Base-by-base conservation (phyloP, 441 rosid genomes). In the Iberis amara region DNA sequence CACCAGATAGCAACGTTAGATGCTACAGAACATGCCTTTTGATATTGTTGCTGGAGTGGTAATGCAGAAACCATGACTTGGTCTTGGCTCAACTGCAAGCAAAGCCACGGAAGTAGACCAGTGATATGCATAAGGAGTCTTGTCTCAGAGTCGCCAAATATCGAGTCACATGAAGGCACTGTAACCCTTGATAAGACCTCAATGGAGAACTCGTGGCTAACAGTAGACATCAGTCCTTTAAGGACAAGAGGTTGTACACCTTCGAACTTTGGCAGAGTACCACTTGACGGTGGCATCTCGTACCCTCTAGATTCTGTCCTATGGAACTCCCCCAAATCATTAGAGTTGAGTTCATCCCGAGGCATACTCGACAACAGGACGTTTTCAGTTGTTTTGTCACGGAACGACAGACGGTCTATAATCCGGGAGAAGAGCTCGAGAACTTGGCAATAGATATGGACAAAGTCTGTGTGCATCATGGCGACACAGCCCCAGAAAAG, bases 341-440 rank as follows among this genome's bases (percentile, higher is more conserved):
- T 63, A 36, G 66, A 61, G 61, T 85, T 80, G 5, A 76, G 76
- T 64, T 86, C 94, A 65, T 89, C 99, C 18, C 95, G 81, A 32
- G 99, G 99, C 96, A 92, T 89, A 74, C 99, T 89, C 45, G 99
- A 92, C 63, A 92, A 85, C 51, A 92, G 86, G 38, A 92, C 99
- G 48, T 92, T 92, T 73, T 89, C 99, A 15, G 89, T 86, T 59
- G 99, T 92, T 65, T 82, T 76, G 68, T 92, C 99, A 49, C 88
- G 79, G 67, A 92, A 92, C 30, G 96, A 92, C 42, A 92, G 57
- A 48, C 92, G 77, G 61, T 86, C 85, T 59, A 89, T 89, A 56
- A 89, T 92, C 24, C 95, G 90, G 14, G 88, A 85, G 74, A 83
- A 89, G 64, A 92, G 99, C 87, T 84, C 88, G 21, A 92, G 92